Evolutionary conservation across 164 flowering plant genomes (phyloP).

Genomic region (Protea cynaroides): DNA sequence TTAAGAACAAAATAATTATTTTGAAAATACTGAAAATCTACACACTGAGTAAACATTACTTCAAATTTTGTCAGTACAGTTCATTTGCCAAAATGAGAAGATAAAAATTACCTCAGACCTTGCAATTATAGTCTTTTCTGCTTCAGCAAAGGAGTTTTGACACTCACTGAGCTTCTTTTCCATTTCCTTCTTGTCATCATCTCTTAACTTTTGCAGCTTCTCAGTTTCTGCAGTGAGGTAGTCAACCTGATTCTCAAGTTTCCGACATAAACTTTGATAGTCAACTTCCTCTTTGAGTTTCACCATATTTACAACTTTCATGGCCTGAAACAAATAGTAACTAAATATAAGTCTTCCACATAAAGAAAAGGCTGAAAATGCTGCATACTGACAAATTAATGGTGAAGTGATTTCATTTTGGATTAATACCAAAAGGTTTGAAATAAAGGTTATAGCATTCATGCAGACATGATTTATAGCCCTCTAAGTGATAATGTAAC

Average conservation of each 20-base stretch:
- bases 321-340: conserved; percentile 52
- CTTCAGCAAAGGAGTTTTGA: conserved; percentile 46
- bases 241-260: conserved; percentile 72
- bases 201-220: conserved; percentile 56
- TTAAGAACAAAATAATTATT: not conserved
- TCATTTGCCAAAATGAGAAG: conserved; percentile 7
- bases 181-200: conserved; percentile 38
- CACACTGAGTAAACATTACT: not conserved
- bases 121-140: conserved; percentile 40
- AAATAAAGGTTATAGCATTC: too few species aligned
- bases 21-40: not conserved
- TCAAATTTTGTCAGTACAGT: not conserved
- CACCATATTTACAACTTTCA: conserved; percentile 70
- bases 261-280: conserved; percentile 77
- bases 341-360: not conserved
- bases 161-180: conserved; percentile 43
- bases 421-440: not conserved
- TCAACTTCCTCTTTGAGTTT: conserved; percentile 92
- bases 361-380: not conserved
- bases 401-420: not conserved
- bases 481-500: too few species aligned
- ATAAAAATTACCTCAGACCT: conserved; percentile 64
- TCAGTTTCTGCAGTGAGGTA: conserved; percentile 71
- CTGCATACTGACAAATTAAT: not conserved
- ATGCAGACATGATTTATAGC: not conserved